Percentiles rank a stretch among this genome's conserved stretches.
Conservation (phyloP, 768 basidiomycete genomes). For the Arthromyces matolae region DNA sequence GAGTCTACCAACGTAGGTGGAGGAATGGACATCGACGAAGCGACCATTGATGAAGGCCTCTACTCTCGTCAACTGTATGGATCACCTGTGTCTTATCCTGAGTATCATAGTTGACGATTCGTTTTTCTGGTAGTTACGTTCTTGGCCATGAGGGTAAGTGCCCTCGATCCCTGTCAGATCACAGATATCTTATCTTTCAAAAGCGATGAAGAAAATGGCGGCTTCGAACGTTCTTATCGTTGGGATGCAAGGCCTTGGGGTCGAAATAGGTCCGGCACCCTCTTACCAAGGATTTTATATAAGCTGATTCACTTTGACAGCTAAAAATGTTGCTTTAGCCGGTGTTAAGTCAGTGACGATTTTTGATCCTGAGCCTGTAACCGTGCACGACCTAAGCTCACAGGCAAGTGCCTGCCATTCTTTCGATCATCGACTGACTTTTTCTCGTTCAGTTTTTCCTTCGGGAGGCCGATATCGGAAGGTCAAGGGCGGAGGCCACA, state of each 20-base stretch:
- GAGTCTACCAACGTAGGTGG: slow-evolving; percentile 35
- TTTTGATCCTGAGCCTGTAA: slow-evolving; percentile 88
- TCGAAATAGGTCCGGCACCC: slow-evolving; percentile 72
- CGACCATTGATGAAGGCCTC: slow-evolving; percentile 87
- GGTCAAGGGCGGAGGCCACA: slow-evolving; percentile 81
- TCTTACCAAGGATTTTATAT: slow-evolving; percentile 1
- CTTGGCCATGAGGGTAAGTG: slow-evolving; percentile 88
- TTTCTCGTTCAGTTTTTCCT: slow-evolving; percentile 77
- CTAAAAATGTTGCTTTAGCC: slow-evolving; percentile 92
- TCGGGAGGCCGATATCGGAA: slow-evolving; percentile 81
- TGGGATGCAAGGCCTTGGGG: slow-evolving; percentile 88
- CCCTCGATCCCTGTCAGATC: neutral
- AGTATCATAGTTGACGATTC: slow-evolving; percentile 14
- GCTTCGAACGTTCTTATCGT: slow-evolving; percentile 91
- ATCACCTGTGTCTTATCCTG: slow-evolving; percentile 5
- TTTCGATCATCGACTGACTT: slow-evolving; percentile 13
- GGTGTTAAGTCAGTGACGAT: slow-evolving; percentile 97
- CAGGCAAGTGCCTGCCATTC: slow-evolving; percentile 53
- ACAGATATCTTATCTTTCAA: slow-evolving; percentile 6
- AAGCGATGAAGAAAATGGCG: slow-evolving; percentile 99
- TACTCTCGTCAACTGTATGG: slow-evolving; percentile 93
- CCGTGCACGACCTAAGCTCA: slow-evolving; percentile 86
- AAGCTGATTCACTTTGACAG: slow-evolving; percentile 34
- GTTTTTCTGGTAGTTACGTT: slow-evolving; percentile 63
- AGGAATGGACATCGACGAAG: slow-evolving; percentile 84